Evolutionary conservation across 345 rosid species (phyloP).

Genomic region (Eucalyptus albens): DNA sequence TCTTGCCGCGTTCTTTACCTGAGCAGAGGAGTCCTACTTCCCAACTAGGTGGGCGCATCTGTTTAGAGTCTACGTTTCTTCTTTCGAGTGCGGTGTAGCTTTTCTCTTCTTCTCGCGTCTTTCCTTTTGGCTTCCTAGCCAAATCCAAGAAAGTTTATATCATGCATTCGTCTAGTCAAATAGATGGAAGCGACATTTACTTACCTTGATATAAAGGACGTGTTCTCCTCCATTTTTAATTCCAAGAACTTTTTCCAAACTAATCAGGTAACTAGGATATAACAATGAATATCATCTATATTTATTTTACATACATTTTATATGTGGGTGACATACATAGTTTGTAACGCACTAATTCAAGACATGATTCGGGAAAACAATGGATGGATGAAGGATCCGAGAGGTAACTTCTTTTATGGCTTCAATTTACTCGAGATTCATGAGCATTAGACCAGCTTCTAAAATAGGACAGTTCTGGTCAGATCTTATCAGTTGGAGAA

Average conservation of each 20-base stretch:
- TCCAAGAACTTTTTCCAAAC: not conserved
- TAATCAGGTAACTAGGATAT: not conserved
- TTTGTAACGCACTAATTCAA: not conserved
- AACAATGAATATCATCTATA: not conserved
- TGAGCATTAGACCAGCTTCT: not conserved
- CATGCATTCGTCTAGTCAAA: not conserved
- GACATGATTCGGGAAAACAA: not conserved
- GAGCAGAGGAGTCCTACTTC: not conserved
- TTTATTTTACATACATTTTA: not conserved
- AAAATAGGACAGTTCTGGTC: not conserved
- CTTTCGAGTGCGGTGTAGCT: not conserved
- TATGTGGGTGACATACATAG: not conserved
- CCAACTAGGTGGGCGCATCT: not conserved
- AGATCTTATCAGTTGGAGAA: not conserved
- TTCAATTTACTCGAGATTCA: not conserved
- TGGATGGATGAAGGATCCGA: not conserved
- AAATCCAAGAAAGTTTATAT: not conserved
- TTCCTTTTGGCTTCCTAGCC: not conserved
- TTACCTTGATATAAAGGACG: not conserved
- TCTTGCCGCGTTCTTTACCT: not conserved
- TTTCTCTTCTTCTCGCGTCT: not conserved
- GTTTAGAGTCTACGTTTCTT: not conserved
- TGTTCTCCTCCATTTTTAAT: not conserved
- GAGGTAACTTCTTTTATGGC: not conserved
- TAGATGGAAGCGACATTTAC: not conserved